Conservation (phyloP, 345 rosid species). For the Murraya koenigii region DNA sequence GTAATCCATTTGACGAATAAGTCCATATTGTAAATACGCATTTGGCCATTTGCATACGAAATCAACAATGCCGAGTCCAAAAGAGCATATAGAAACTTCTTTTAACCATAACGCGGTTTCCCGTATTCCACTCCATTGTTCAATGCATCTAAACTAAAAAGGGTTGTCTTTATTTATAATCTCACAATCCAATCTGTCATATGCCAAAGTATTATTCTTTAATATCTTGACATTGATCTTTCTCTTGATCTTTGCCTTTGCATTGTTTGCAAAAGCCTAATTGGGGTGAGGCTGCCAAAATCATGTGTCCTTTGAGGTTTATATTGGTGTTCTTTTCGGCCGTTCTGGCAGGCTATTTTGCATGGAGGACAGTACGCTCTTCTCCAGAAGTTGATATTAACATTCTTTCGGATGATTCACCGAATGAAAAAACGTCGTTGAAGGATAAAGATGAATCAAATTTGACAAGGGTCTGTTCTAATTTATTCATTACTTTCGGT, state of each 20-base stretch:
- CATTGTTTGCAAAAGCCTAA: constrained; percentile 6
- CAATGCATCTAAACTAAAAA: neutral
- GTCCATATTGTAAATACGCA: no score
- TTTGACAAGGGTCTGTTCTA: constrained; percentile 48
- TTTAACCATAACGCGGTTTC: constrained; percentile 2
- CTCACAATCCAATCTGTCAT: neutral
- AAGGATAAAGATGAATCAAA: constrained; percentile 43
- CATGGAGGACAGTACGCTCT: constrained; percentile 77
- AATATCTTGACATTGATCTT: neutral
- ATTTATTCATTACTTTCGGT: neutral
- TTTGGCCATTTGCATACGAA: no score
- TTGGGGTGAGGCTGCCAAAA: neutral
- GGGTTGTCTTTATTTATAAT: neutral
- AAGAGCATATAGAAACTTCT: neutral
- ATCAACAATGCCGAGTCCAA: neutral
- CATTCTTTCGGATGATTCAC: constrained; percentile 33
- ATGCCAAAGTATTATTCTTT: neutral
- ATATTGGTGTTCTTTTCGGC: constrained; percentile 89
- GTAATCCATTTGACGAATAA: neutral
- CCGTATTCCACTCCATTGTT: neutral
- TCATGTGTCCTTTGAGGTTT: constrained; percentile 86
- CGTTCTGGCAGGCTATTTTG: constrained; percentile 72
- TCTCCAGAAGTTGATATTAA: constrained; percentile 42
- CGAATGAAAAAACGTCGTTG: constrained; percentile 21
- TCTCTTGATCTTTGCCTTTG: neutral